Percentiles rank a stretch among this genome's conserved stretches.
phyloP scores from a whole-genome alignment of 148 eudicot genomes.

The Linanthus parryae region DNA sequence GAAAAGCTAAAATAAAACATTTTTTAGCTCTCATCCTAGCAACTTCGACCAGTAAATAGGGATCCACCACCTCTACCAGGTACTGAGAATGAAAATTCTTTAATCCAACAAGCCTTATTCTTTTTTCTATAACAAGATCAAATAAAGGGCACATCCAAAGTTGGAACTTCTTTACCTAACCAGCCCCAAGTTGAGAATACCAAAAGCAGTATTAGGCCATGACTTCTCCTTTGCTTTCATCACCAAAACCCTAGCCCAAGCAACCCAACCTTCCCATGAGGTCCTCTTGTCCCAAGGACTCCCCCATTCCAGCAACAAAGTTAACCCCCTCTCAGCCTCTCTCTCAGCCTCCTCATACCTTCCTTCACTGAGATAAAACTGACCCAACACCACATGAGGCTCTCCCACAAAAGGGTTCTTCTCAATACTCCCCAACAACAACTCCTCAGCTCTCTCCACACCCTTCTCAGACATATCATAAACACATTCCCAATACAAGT shows the following conservation, averaged over 20 bases:
- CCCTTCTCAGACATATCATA: slow-evolving; percentile 26
- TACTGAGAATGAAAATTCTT: no score
- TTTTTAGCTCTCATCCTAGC: no score
- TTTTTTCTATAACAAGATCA: no score
- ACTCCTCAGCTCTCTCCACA: slow-evolving; percentile 45
- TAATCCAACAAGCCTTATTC: no score
- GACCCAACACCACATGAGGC: slow-evolving; percentile 68
- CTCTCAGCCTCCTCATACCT: slow-evolving; percentile 67
- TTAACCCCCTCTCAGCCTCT: slow-evolving; percentile 56
- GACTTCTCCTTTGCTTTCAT: slow-evolving; percentile 76
- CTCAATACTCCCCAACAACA: slow-evolving; percentile 41
- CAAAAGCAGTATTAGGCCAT: slow-evolving; percentile 84
- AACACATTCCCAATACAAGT: slow-evolving; percentile 87
- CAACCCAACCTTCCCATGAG: slow-evolving; percentile 98
- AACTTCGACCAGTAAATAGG: no score
- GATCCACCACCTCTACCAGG: no score
- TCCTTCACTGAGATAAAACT: slow-evolving; percentile 50
- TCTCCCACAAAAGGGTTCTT: slow-evolving; percentile 89
- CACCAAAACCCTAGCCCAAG: slow-evolving; percentile 80
- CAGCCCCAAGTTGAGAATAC: slow-evolving; percentile 83
- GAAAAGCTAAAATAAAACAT: no score
- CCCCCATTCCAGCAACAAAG: slow-evolving; percentile 72
- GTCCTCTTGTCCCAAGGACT: slow-evolving; percentile 97
- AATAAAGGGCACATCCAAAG: no score
- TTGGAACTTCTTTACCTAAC: slow-evolving; percentile 42